Evolutionary conservation across 176 grass and related monocot genomes (phyloP), one percentile per base, ranked within the genome.

Genomic region (Tillandsia fasciculata): DNA sequence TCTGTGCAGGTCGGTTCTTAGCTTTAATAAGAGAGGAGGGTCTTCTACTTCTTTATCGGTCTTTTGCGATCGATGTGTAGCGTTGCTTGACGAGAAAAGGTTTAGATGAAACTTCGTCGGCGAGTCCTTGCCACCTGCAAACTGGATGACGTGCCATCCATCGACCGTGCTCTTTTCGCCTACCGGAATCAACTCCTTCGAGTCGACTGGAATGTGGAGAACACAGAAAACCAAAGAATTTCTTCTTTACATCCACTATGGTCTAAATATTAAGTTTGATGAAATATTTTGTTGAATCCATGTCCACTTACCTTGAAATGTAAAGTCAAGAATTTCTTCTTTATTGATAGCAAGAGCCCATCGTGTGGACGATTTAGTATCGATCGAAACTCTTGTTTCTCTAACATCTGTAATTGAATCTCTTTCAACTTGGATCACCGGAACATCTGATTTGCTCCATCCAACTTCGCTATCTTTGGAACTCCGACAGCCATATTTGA

Each of bases 401-500:
- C 94, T 81, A 69, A 33, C 51, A 75, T 58, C 70, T 26, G 68
- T 24, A 67, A 63, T 63, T 65, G 70, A 82, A 84, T 99, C 94
- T 26, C 78, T 92, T 89, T 99, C 89, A 51, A 93, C 84, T 83
- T 59, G 77, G 61, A 99, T 73, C 53, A 81, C 49, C 0, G 89
- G 87, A 28, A 90, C 67, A 66, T 93, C 94, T 11, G 80, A 99
- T 69, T 65, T 81, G 80, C 82, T 83, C 89, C 89, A 93, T 75
- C 89, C 89, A 70, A 29, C 70, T 77, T 76, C 78, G 49, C 68
- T 52, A 57, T 76, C 82, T 76, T 90, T 65, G 80, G 83, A 82
- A 86, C 87, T 99, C 82, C 14, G 68, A 74, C 94, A 93, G 49
- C 94, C 89, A 64, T 99, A 99, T 52, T 99, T 99, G 51, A 93